Base-by-base conservation (phyloP, 768 basidiomycete genomes). In the Mycena pura region DNA sequence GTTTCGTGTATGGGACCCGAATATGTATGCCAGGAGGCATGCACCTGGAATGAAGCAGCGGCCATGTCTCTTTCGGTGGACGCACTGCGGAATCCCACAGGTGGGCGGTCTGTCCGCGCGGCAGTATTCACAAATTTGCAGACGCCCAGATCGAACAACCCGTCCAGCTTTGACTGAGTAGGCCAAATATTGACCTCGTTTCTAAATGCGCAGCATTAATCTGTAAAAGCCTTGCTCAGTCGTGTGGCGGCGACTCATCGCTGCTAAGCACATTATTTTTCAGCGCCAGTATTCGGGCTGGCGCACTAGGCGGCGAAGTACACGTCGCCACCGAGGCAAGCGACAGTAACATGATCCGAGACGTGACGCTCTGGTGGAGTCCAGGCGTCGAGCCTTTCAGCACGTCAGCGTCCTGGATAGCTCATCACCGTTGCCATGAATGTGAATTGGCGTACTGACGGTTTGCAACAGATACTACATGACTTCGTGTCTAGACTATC, bases 331-430 rank as follows among this genome's bases (percentile, higher is more conserved):
- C 66, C 50, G 66, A 68, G 51, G 56, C 31, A 48, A 32, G 25
- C 21, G 59, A 63, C 36, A 43, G 11, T 10, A 55, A 13, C 27
- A 31, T 57, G 38, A 56, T 64, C 59, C 63, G 63, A 52, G 66
- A 64, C 1, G 43, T 64, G 49, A 60, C 66, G 1, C 17, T 67
- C 36, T 67, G 66, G 66, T 57, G 54, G 55, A 34, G 46, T n/a
- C 66, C 66, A 21, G 66, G 66, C 14, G 46, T 28, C 6, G 66
- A 67, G 36, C 25, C 63, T 6, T 68, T 68, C 56, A 65, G 60
- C 60, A 65, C 55, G 66, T 65, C 51, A 44, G 66, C 61, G 15
- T n/a, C n/a, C n/a, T n/a, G n/a, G n/a, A n/a, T n/a, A n/a, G 25
- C 40, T 44, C 22, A 47, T 15, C 14, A 21, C 14, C 21, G 32